These are phyloP conservation scores for Arthrobotrys entomopaga DNA, from an alignment of 2,329 filamentous ascomycete species.

Conservation along the genomic window DNA sequence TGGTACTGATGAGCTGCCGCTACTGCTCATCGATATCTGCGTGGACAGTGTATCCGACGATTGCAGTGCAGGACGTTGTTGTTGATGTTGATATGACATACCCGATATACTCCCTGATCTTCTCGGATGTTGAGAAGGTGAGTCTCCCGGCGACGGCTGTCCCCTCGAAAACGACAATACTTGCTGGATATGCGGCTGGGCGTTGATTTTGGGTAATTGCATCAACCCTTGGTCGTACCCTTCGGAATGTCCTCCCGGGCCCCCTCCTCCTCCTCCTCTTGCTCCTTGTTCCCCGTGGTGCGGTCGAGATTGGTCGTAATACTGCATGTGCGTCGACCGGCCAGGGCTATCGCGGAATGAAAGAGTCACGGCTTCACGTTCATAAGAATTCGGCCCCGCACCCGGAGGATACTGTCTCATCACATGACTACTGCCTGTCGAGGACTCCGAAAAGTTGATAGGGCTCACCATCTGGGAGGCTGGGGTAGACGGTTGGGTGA, in stretches of 20 bases:
- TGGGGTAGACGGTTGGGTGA: slow-evolving; percentile 51
- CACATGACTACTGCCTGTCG: slow-evolving; percentile 36
- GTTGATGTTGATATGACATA: slow-evolving; percentile 50
- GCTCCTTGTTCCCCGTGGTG: neutral
- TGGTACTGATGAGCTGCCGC: slow-evolving; percentile 56
- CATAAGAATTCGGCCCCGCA: slow-evolving; percentile 6
- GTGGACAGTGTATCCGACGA: slow-evolving; percentile 54
- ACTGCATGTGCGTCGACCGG: slow-evolving; percentile 33
- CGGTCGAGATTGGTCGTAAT: slow-evolving; percentile 33
- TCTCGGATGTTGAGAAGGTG: slow-evolving; percentile 46
- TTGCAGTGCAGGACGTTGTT: slow-evolving; percentile 43
- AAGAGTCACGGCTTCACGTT: slow-evolving; percentile 32
- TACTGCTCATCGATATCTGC: slow-evolving; percentile 57
- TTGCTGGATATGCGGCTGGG: slow-evolving; percentile 57
- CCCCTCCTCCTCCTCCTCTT: no score
- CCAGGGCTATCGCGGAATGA: slow-evolving; percentile 42
- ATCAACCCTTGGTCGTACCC: slow-evolving; percentile 38
- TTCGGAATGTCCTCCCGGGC: slow-evolving; percentile 21
- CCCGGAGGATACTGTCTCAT: slow-evolving; percentile 36
- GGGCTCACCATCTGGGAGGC: slow-evolving; percentile 50
- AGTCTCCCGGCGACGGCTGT: slow-evolving; percentile 56
- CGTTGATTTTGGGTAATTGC: slow-evolving; percentile 49
- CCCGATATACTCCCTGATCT: slow-evolving; percentile 51
- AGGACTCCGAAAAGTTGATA: slow-evolving; percentile 34
- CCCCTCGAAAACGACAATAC: slow-evolving; percentile 58